phyloP scores from a whole-genome alignment of 2,329 filamentous ascomycete species.

The Sordariomycetes sp. region DNA sequence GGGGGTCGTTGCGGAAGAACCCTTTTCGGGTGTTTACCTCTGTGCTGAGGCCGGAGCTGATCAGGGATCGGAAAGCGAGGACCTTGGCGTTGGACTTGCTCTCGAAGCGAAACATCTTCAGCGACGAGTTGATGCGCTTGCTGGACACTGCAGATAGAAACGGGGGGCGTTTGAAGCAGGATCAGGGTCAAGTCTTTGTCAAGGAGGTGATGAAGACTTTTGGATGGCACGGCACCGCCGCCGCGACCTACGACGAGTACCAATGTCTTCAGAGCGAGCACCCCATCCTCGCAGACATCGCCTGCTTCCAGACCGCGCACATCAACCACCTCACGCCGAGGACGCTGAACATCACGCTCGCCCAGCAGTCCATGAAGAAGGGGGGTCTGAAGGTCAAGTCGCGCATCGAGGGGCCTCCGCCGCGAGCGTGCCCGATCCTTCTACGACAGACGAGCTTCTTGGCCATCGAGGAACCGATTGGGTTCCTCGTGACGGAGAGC shows the following conservation, averaged over 20 bases:
- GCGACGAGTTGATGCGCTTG: slow-evolving; percentile 21
- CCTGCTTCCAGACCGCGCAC: slow-evolving; percentile 29
- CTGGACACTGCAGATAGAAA: slow-evolving; percentile 23
- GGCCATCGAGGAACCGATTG: slow-evolving; percentile 36
- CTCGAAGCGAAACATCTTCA: slow-evolving; percentile 30
- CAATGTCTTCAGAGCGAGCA: slow-evolving; percentile 29
- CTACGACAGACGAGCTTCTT: slow-evolving; percentile 45
- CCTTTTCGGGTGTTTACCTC: slow-evolving; percentile 33
- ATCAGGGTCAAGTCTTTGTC: slow-evolving; percentile 27
- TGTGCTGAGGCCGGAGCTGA: slow-evolving; percentile 27
- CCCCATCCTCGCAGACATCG: slow-evolving; percentile 38
- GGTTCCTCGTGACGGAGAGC: slow-evolving; percentile 20
- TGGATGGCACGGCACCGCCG: slow-evolving; percentile 33
- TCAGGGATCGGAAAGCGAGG: slow-evolving; percentile 19
- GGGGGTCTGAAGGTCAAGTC: slow-evolving; percentile 34
- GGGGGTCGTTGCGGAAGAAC: slow-evolving; percentile 23
- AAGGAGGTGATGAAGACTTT: slow-evolving; percentile 34
- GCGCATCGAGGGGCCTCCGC: slow-evolving; percentile 40
- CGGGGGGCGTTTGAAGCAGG: slow-evolving; percentile 13
- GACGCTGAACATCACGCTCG: slow-evolving; percentile 36
- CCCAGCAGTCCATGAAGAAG: slow-evolving; percentile 30
- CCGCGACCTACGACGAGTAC: slow-evolving; percentile 30
- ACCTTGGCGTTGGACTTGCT: slow-evolving; percentile 23
- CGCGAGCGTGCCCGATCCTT: slow-evolving; percentile 31
- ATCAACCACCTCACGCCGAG: slow-evolving; percentile 46